Percentiles rank a stretch among this genome's conserved stretches.
Conservation (phyloP, 352 stramenopile species). For the Pythium chondricola region DNA sequence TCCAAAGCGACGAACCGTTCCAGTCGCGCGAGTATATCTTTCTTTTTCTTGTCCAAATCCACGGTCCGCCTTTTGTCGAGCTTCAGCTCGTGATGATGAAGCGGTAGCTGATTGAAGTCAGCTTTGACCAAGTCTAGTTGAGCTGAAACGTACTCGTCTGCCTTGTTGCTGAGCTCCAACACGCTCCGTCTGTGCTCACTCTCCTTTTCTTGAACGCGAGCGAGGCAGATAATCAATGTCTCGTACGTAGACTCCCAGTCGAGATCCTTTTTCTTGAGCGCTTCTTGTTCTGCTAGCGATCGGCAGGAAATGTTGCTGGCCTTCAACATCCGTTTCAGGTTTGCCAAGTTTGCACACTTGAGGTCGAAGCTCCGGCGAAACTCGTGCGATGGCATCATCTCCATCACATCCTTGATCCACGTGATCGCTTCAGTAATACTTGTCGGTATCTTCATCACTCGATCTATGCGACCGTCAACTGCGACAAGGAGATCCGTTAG, state of each 20-base stretch:
- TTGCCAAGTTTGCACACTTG: slow-evolving; percentile 45
- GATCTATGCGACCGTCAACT: slow-evolving; percentile 46
- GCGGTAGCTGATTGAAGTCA: slow-evolving; percentile 33
- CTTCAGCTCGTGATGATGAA: slow-evolving; percentile 14
- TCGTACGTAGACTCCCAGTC: slow-evolving; percentile 63
- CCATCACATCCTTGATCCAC: slow-evolving; percentile 44
- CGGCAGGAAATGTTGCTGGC: slow-evolving; percentile 12
- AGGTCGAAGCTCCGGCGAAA: slow-evolving; percentile 44
- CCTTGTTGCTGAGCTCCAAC: slow-evolving; percentile 36
- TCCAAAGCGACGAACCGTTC: slow-evolving; percentile 49
- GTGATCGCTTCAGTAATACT: slow-evolving; percentile 35
- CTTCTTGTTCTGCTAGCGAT: slow-evolving; percentile 3
- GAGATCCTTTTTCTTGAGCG: slow-evolving; percentile 39
- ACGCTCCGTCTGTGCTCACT: slow-evolving; percentile 59
- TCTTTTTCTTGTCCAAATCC: slow-evolving; percentile 15
- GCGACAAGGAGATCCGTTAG: slow-evolving; percentile 38
- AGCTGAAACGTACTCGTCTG: slow-evolving; percentile 30
- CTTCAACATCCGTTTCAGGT: slow-evolving; percentile 35
- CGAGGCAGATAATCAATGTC: slow-evolving; percentile 49
- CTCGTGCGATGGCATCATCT: slow-evolving; percentile 46
- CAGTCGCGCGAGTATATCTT: slow-evolving; percentile 29
- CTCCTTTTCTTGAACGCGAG: slow-evolving; percentile 49
- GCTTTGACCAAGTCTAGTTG: slow-evolving; percentile 32
- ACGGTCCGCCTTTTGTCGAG: slow-evolving; percentile 6
- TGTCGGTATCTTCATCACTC: slow-evolving; percentile 53